Evolutionary conservation across 2,329 filamentous ascomycete species (phyloP), one percentile per base, ranked within the genome.

Genomic region (Thermomyces lanuginosus): DNA sequence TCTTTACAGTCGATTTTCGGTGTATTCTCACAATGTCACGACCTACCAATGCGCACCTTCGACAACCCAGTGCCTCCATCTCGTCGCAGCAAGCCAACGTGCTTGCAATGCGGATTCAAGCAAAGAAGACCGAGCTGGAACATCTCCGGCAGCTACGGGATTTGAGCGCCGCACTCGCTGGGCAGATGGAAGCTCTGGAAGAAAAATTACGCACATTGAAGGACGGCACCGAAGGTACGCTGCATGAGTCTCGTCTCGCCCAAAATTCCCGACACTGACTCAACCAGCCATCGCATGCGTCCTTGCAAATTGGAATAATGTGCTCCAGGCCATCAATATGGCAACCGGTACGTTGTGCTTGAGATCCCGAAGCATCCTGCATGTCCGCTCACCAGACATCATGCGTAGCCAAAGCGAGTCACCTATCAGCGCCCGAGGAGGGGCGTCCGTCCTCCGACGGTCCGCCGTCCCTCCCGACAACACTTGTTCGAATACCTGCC

Each of bases 251-350:
- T 22, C 22, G 12, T 16, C 16, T 6, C 9, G 16, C 7, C 11
- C 7, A 9, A 6, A 9, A 10, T 15, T 8, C 5, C 9, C 5
- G 26, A 16, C 24, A 15, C 31, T 32, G 10, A 28, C 15, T 29
- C 22, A 11, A 32, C 24, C 45, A 69, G 69, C 69, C 34, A 67
- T 76, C 31, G 70, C 70, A 29, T 67, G 65, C 23, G 71, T 76
- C n/a, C 58, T 76, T 42, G 64, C 66, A 20, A 76, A 75, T 43
- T 76, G 71, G 71, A 65, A 71, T 28, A 72, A 69, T 39, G 70
- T 76, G 15, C 48, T 76, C 25, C 56, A 67, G 27, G 69, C 70
- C 22, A 72, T 76, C 32, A 62, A 63, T 34, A 72, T 76, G 62
- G 70, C 71, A 29, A 72, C 66, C 28, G 60, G 68, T 72, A 58